Evolutionary conservation across 176 grass and related monocot species (phyloP).

Genomic region (Thinopyrum elongatum): DNA sequence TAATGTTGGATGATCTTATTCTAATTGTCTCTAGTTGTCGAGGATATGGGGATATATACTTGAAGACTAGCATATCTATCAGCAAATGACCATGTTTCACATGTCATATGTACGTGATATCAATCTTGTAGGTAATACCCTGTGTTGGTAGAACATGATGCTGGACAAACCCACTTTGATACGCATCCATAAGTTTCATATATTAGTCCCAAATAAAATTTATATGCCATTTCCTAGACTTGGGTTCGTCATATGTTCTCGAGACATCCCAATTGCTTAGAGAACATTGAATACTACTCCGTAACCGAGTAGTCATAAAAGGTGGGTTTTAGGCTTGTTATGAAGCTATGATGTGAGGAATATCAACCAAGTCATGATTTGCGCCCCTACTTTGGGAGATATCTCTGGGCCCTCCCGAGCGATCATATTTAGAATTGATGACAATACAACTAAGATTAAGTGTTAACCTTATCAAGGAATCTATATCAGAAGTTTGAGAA

Average conservation of each 20-base stretch:
- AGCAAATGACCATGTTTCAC: no score
- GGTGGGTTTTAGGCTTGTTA: neutral
- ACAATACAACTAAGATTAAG: neutral
- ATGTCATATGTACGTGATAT: no score
- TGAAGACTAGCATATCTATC: neutral
- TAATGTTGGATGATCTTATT: neutral
- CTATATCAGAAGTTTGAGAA: neutral
- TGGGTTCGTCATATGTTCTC: no score
- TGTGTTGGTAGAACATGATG: no score
- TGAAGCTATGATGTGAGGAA: neutral
- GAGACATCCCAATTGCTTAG: neutral
- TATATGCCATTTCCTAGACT: no score
- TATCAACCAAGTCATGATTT: neutral
- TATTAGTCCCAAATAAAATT: no score
- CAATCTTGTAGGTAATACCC: no score
- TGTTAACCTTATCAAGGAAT: neutral
- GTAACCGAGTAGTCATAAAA: neutral
- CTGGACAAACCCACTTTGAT: no score
- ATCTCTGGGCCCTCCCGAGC: neutral
- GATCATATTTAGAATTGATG: neutral
- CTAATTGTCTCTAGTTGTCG: neutral
- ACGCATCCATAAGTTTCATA: no score
- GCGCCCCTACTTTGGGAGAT: neutral
- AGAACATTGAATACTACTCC: no score
- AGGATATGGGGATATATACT: neutral